Base-by-base conservation (phyloP, 225 moss, liverwort and hornwort genomes). In the Physcomitrellopsis africana region DNA sequence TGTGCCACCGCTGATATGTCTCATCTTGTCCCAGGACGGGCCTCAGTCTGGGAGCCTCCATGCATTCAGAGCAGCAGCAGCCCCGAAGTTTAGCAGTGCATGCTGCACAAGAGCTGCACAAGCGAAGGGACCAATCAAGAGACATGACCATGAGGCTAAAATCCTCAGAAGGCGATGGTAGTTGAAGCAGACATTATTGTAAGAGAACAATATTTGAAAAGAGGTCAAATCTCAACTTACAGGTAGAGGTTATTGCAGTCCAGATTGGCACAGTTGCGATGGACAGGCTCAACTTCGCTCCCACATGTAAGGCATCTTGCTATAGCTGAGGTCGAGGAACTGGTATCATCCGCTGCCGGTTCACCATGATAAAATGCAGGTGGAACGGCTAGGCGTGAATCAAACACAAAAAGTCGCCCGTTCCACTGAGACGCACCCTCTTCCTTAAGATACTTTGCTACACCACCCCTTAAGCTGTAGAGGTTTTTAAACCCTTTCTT, bases 211-310 rank as follows among this genome's bases (percentile, higher is more conserved):
- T 47, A 63, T 20, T 63, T 29, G 13, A 10, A 11, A 16, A 56
- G 10, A 49, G 37, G 55, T 60, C n/a, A 55, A 23, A 29, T 16
- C 44, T 24, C 10, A 57, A 78, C 93, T 90, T 83, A 99, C 99
- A 95, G 72, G 51, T 89, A 93, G 9, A 99, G 87, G 54, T 89
- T 80, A 73, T 99, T 99, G 86, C 99, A 99, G 82, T 99, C 95
- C 41, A 99, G 80, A 72, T 95, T 99, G 80, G 99, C 99, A 76
- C 95, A 99, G 79, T 99, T 99, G 67, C 93, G 93, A 86, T 99
- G 99, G 70, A 87, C 74, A 26, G 97, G 84, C 76, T 93, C 90
- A 58, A 95, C 80, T 24, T 77, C 79, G 77, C 86, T 87, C 51
- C 88, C 95, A 72, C 99, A 99, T n/a, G 87, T 72, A 3, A 79